A percentile compares a stretch with the other conserved stretches of the same genome.
Conservation (phyloP, 805 yeast genomes). For the Ascoidea asiatica region DNA sequence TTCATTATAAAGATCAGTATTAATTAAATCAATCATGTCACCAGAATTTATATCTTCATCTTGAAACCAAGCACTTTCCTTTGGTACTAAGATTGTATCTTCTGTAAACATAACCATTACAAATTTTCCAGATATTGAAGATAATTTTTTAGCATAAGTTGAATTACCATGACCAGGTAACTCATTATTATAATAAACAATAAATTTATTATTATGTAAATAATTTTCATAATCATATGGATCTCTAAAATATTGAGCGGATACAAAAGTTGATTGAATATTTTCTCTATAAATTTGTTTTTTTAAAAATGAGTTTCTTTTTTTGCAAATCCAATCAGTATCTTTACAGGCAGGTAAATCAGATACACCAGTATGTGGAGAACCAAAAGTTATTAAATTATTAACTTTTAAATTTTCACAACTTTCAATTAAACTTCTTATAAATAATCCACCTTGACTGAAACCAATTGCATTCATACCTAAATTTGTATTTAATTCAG, state of each 20-base stretch:
- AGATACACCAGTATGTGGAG: constrained; percentile 67
- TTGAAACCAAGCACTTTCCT: constrained; percentile 54
- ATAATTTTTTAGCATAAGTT: constrained; percentile 30
- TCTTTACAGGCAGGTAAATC: constrained; percentile 57
- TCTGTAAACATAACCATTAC: constrained; percentile 45
- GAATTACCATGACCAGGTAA: constrained; percentile 16
- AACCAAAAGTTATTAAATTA: constrained; percentile 59
- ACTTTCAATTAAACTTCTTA: constrained; percentile 51
- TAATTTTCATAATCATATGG: constrained; percentile 39
- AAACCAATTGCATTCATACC: constrained; percentile 71
- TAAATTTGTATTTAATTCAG: constrained; percentile 23
- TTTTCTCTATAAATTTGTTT: constrained; percentile 44
- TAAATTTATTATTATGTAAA: constrained; percentile 38
- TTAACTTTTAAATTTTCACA: constrained; percentile 33
- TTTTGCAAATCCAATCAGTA: constrained; percentile 71
- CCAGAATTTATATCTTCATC: constrained; percentile 28
- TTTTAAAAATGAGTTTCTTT: constrained; percentile 54
- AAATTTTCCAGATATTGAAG: constrained; percentile 28
- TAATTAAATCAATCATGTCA: constrained; percentile 28
- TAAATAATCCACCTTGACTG: constrained; percentile 74
- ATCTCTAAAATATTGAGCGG: constrained; percentile 72
- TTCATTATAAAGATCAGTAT: constrained; percentile 34
- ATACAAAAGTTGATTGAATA: constrained; percentile 43
- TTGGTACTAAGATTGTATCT: constrained; percentile 63
- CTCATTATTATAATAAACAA: constrained; percentile 62